phyloP scores from a whole-genome alignment of 352 stramenopile genomes.

The Phytophthora lateralis region DNA sequence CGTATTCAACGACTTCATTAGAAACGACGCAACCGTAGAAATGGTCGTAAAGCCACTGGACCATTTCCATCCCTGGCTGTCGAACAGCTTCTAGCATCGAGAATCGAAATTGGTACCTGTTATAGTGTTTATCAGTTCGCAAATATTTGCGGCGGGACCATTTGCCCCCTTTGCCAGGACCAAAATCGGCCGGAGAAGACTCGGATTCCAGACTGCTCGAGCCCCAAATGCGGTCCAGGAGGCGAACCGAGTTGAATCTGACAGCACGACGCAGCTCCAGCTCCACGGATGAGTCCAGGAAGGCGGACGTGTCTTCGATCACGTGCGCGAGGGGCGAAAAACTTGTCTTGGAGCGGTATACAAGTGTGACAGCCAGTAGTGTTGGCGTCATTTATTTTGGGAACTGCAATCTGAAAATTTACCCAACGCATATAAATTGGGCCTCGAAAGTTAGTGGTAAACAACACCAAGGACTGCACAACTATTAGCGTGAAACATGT shows the following conservation, averaged over 20 bases:
- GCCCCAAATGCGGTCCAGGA: neutral
- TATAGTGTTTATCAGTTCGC: neutral
- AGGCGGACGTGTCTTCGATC: neutral
- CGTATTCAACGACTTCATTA: neutral
- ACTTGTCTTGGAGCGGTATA: neutral
- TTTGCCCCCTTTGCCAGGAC: neutral
- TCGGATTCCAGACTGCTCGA: neutral
- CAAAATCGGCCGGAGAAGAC: neutral
- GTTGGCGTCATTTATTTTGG: neutral
- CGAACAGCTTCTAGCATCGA: neutral
- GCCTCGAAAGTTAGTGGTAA: too few relatives aligned
- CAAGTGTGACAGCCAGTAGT: neutral
- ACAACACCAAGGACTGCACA: too few relatives aligned
- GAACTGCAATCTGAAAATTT: neutral
- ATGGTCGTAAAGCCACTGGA: neutral
- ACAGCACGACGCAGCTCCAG: neutral
- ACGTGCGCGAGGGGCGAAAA: neutral
- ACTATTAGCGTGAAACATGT: too few relatives aligned
- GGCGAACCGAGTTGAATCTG: neutral
- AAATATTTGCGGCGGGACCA: constrained; percentile 1
- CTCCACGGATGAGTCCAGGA: constrained; percentile 4
- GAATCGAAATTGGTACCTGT: neutral
- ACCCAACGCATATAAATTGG: neutral
- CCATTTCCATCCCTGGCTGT: neutral
- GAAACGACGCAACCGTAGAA: neutral